Conservation (phyloP, 2,329 filamentous ascomycete genomes). For the Aspergillus ochraceoroseus region DNA sequence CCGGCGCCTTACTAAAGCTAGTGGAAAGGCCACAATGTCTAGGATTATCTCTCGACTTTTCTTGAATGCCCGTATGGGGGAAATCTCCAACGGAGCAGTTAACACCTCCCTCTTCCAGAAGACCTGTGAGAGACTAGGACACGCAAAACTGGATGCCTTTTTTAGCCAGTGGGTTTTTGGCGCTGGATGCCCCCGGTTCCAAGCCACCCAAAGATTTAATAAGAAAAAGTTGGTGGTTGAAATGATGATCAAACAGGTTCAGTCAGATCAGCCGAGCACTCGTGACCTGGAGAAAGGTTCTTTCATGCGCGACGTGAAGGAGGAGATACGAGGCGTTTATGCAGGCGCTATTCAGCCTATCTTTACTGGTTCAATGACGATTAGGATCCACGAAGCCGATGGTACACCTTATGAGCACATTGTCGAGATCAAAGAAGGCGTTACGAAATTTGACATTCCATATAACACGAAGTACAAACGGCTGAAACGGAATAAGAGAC, state of each 20-base stretch:
- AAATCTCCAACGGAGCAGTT: conserved; percentile 64
- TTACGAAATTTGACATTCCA: conserved; percentile 84
- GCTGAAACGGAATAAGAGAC: conserved; percentile 76
- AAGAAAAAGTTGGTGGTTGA: conserved; percentile 96
- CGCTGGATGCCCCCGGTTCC: conserved; percentile 82
- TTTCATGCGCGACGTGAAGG: conserved; percentile 81
- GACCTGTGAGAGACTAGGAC: conserved; percentile 80
- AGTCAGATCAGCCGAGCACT: conserved; percentile 53
- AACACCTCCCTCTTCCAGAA: conserved; percentile 73
- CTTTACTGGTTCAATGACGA: conserved; percentile 95
- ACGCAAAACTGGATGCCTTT: conserved; percentile 81
- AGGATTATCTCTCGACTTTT: conserved; percentile 83
- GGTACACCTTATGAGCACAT: conserved; percentile 98
- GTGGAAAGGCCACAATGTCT: conserved; percentile 74
- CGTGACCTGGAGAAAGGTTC: conserved; percentile 62
- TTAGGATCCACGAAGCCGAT: conserved; percentile 95
- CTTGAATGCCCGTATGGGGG: conserved; percentile 77
- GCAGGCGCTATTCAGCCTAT: conserved; percentile 67
- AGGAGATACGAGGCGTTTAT: conserved; percentile 65
- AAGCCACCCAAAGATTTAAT: conserved; percentile 85
- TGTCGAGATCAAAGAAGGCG: conserved; percentile 84
- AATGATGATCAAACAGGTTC: conserved; percentile 77
- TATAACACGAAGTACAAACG: conserved; percentile 99
- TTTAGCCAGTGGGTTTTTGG: conserved; percentile 91
- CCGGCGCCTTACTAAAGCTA: conserved; percentile 81